Evolutionary conservation across 352 stramenopile species (phyloP).

Genomic region (Elongisporangium undulatum): DNA sequence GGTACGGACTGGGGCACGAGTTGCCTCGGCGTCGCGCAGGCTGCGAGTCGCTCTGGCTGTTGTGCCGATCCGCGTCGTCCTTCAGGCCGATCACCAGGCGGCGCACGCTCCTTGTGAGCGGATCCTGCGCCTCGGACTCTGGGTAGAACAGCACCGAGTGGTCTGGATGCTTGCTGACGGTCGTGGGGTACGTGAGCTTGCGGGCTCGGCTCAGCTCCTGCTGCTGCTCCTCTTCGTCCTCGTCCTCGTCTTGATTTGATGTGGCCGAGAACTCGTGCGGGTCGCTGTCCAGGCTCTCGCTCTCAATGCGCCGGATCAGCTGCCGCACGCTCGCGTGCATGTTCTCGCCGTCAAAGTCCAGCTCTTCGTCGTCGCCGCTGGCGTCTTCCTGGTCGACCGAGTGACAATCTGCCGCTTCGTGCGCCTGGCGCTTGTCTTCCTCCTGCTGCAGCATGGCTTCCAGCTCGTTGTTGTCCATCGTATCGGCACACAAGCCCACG

Average conservation of each 20-base stretch:
- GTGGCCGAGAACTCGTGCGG: constrained; percentile 6
- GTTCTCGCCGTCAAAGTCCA: constrained; percentile 41
- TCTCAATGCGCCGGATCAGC: constrained; percentile 50
- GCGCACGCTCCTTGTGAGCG: constrained; percentile 70
- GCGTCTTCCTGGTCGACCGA: not conserved
- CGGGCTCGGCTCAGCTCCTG: constrained; percentile 13
- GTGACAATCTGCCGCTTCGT: not conserved
- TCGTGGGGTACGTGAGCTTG: not conserved
- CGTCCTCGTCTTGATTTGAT: constrained; percentile 42
- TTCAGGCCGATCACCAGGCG: constrained; percentile 74
- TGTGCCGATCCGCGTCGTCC: constrained; percentile 47
- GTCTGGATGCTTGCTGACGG: not conserved
- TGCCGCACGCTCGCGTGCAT: constrained; percentile 39
- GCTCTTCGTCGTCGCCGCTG: constrained; percentile 15
- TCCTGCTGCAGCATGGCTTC: constrained; percentile 2
- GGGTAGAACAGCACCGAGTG: not conserved
- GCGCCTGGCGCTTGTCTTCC: constrained; percentile 1
- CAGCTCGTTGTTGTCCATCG: not conserved
- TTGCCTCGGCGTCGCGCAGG: constrained; percentile 41
- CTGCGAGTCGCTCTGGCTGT: constrained; percentile 11
- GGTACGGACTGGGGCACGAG: constrained; percentile 53
- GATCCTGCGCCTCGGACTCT: constrained; percentile 35
- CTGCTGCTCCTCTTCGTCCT: constrained; percentile 6
- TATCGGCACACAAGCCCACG: not conserved
- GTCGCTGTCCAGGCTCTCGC: constrained; percentile 26